Percentiles rank a stretch among this genome's conserved stretches.
Conservation (phyloP, 768 basidiomycete genomes). For the Exidia glandulosa region DNA sequence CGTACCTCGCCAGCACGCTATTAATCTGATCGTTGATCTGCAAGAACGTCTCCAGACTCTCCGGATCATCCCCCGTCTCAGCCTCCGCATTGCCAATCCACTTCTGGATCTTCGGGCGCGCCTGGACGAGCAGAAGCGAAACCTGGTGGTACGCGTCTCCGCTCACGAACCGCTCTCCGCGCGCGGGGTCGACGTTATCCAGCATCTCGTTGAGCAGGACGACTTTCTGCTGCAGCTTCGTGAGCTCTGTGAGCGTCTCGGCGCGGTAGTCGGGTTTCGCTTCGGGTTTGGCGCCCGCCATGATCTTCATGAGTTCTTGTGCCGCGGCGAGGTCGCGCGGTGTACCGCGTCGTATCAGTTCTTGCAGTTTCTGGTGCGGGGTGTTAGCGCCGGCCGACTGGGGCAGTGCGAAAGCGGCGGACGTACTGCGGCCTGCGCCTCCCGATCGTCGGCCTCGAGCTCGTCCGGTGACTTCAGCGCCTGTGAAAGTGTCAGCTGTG, state of each 20-base stretch:
- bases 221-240: slow-evolving; percentile 90
- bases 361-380: slow-evolving; percentile 79
- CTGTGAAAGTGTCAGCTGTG: too few species aligned
- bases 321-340: slow-evolving; percentile 91
- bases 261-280: slow-evolving; percentile 88
- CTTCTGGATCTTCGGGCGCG: slow-evolving; percentile 91
- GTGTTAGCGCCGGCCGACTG: not conserved
- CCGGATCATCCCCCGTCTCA: slow-evolving; percentile 51
- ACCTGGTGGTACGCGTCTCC: slow-evolving; percentile 99
- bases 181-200: slow-evolving; percentile 68
- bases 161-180: slow-evolving; percentile 67
- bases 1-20: slow-evolving; percentile 78
- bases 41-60: slow-evolving; percentile 85
- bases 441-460: slow-evolving; percentile 89
- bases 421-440: slow-evolving; percentile 73
- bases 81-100: slow-evolving; percentile 93
- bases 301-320: slow-evolving; percentile 92
- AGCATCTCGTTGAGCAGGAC: slow-evolving; percentile 95
- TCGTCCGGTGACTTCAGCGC: slow-evolving; percentile 92
- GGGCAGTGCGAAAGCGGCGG: not conserved
- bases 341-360: slow-evolving; percentile 90
- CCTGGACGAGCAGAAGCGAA: slow-evolving; percentile 63
- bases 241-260: slow-evolving; percentile 81
- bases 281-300: slow-evolving; percentile 93
- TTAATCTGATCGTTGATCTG: slow-evolving; percentile 99